Evolutionary conservation across 306 rosid species (phyloP).

Genomic region (Pyrus pyrifolia): DNA sequence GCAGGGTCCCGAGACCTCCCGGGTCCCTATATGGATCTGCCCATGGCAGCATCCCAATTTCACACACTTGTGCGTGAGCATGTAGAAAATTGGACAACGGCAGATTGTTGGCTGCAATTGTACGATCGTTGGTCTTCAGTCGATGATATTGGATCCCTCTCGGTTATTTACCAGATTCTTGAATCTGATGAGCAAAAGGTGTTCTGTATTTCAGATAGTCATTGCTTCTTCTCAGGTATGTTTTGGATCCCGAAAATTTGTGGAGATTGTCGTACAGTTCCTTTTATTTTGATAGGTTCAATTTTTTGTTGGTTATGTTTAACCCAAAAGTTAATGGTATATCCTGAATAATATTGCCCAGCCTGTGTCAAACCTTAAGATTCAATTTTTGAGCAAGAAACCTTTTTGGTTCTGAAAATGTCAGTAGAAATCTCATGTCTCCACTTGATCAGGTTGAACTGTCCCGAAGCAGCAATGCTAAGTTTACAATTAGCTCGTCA

Average conservation of each 20-base stretch:
- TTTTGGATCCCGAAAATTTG: background rate
- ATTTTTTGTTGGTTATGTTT: background rate
- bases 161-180: conserved; percentile 91
- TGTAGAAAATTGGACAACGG: conserved; percentile 83
- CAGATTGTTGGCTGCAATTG: conserved; percentile 84
- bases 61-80: conserved; percentile 76
- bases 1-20: no score
- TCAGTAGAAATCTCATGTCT: conserved; percentile 13
- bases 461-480: conserved; percentile 86
- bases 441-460: conserved; percentile 58
- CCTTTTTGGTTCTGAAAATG: background rate
- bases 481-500: conserved; percentile 88
- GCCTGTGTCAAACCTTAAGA: background rate
- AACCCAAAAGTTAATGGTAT: background rate
- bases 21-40: no score
- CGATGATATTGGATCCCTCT: conserved; percentile 82
- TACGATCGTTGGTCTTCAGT: conserved; percentile 92
- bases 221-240: conserved; percentile 86
- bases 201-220: conserved; percentile 92
- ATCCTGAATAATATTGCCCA: background rate
- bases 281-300: background rate
- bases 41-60: no score
- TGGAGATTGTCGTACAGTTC: background rate
- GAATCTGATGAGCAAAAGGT: conserved; percentile 83
- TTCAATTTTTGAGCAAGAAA: background rate